Evolutionary conservation across 2,329 filamentous ascomycete species (phyloP).

Genomic region (Alternaria burnsii): DNA sequence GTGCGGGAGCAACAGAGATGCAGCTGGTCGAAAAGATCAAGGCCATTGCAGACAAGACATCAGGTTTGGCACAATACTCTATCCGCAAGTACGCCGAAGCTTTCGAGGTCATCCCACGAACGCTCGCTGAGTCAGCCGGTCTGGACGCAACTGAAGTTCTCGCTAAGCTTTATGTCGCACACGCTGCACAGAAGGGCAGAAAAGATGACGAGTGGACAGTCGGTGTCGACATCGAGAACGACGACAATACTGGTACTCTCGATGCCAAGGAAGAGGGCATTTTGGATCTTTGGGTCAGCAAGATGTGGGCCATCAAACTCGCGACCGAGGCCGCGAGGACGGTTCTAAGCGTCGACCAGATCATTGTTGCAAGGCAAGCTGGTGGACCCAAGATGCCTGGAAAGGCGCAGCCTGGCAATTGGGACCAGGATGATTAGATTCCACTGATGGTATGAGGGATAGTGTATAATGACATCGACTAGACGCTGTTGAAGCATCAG

Average conservation of each 20-base stretch:
- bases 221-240: slow-evolving; percentile 95
- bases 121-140: slow-evolving; percentile 91
- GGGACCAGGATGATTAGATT: slow-evolving; percentile 67
- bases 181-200: slow-evolving; percentile 67
- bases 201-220: slow-evolving; percentile 81
- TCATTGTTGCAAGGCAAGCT: slow-evolving; percentile 96
- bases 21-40: slow-evolving; percentile 93
- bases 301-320: slow-evolving; percentile 96
- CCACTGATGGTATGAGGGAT: slow-evolving; percentile 2
- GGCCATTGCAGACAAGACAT: slow-evolving; percentile 88
- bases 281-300: slow-evolving; percentile 87
- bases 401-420: slow-evolving; percentile 76
- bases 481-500: slow-evolving; percentile 16
- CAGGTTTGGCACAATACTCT: slow-evolving; percentile 91
- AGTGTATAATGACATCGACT: slow-evolving; percentile 24
- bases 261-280: slow-evolving; percentile 90
- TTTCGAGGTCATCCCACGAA: slow-evolving; percentile 95
- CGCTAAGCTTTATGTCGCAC: slow-evolving; percentile 89
- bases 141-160: slow-evolving; percentile 97
- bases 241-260: slow-evolving; percentile 79
- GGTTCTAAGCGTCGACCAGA: slow-evolving; percentile 95
- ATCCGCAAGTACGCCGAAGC: slow-evolving; percentile 98
- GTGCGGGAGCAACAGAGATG: slow-evolving; percentile 92
- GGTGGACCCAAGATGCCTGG: slow-evolving; percentile 96
- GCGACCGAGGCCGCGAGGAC: slow-evolving; percentile 95